Evolutionary conservation across 352 stramenopile species (phyloP), one percentile per base, ranked within the genome.

Genomic region (Phytophthora foliorum): DNA sequence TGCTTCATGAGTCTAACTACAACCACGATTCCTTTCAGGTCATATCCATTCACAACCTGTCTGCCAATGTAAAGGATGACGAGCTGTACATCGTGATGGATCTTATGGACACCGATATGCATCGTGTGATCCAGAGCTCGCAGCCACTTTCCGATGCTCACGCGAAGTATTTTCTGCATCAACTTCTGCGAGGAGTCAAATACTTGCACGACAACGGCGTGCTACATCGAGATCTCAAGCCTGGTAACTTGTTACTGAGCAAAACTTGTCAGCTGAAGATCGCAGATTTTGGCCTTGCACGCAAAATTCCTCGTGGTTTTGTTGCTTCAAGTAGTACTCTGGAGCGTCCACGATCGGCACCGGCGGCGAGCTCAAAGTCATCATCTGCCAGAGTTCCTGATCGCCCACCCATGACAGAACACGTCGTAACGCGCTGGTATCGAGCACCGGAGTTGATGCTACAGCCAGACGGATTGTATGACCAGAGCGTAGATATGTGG

Each of bases 71-170:
- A 8, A 82, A 84, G 32, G 84, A 97, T 53, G 94, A 98, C 53
- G 94, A 98, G 68, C 75, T 98, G n/a, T 98, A 98, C 69, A 97
- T 98, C 44, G 76, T 98, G 6, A 98, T 98, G 93, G 92, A 98
- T 46, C 87, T 98, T 60, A 95, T 98, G 82, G 95, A 98, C 72
- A 98, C 89, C 3, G 95, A 98, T 64, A 76, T 98, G 75, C 90
- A 97, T 49, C 82, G 87, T 17, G 84, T 97, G 45, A 95, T 97
- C 19, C 87, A 96, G 54, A 95, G 84, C 57, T 88, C 84, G 2
- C 84, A 93, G 58, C 60, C 77, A 21, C 79, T 94, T 17, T 91
- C 84, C 2, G 84, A 93, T 56, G 78, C 81, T 1, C 86, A 94
- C 41, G 69, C 89, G 57, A 95, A 96, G 48, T 97, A 93, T 63